phyloP scores from a whole-genome alignment of 345 rosid species.

The Corchorus olitorius region DNA sequence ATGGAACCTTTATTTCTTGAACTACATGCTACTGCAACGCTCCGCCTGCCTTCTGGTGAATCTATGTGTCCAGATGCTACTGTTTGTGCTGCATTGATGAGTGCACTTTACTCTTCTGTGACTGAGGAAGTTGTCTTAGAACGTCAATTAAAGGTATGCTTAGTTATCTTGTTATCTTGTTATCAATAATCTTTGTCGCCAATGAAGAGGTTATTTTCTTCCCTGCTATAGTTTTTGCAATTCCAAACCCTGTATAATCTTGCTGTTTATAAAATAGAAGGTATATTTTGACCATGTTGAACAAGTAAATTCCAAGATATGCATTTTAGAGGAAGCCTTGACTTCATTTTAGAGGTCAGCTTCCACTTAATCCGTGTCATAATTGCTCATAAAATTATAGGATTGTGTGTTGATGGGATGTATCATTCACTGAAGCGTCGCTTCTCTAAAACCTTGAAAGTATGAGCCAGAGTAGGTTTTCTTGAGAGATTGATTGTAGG shows the following conservation, averaged over 20 bases:
- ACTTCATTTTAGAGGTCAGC: slow-evolving; percentile 5
- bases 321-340: not conserved
- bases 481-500: not conserved
- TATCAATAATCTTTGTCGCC: not conserved
- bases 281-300: not conserved
- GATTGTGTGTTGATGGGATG: not conserved
- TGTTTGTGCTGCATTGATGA: slow-evolving; percentile 84
- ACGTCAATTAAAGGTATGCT: slow-evolving; percentile 79
- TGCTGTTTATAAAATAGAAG: not conserved
- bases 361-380: not conserved
- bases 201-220: slow-evolving; percentile 1
- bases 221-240: not conserved
- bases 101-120: slow-evolving; percentile 85
- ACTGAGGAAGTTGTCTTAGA: slow-evolving; percentile 76
- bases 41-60: slow-evolving; percentile 95
- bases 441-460: slow-evolving; percentile 9
- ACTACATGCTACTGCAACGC: slow-evolving; percentile 86
- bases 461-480: not conserved
- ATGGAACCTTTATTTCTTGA: slow-evolving; percentile 65
- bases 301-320: slow-evolving; percentile 1
- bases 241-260: slow-evolving; percentile 9
- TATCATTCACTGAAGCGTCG: not conserved
- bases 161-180: slow-evolving; percentile 5
- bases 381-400: not conserved
- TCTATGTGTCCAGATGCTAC: slow-evolving; percentile 86